These are phyloP conservation scores for Panaeolus cyanescens DNA, from an alignment of 768 basidiomycete genomes.

Conservation along the genomic window DNA sequence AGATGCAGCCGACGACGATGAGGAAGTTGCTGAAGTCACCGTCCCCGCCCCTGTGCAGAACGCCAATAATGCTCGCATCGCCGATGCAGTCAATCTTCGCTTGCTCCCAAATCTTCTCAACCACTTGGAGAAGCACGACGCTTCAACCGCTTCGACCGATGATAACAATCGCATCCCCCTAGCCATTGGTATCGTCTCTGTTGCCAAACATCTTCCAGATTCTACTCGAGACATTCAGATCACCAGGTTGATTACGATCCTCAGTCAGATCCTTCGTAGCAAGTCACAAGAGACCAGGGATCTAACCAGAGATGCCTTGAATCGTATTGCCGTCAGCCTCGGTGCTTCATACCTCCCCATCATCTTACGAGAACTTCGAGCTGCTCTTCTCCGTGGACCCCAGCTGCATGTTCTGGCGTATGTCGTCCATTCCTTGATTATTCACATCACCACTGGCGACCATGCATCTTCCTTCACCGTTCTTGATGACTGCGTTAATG, in stretches of 20 bases:
- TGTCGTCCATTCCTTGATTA: conserved; percentile 77
- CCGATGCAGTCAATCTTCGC: conserved; percentile 73
- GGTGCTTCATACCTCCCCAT: conserved; percentile 76
- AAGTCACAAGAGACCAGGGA: conserved; percentile 93
- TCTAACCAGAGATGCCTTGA: conserved; percentile 78
- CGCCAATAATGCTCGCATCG: conserved; percentile 45
- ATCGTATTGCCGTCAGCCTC: conserved; percentile 72
- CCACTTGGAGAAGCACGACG: conserved; percentile 82
- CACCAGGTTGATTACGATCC: conserved; percentile 73
- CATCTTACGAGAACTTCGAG: conserved; percentile 79
- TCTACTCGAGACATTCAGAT: conserved; percentile 67
- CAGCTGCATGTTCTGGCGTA: conserved; percentile 93
- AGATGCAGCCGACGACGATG: conserved; percentile 33
- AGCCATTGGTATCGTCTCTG: conserved; percentile 81
- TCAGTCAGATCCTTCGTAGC: conserved; percentile 91
- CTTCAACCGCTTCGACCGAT: conserved; percentile 69
- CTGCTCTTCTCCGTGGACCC: conserved; percentile 85
- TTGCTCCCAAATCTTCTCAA: conserved; percentile 79
- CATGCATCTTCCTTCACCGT: conserved; percentile 53
- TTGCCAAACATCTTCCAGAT: conserved; percentile 79
- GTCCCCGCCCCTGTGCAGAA: conserved; percentile 8
- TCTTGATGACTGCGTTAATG: conserved; percentile 77
- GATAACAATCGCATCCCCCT: conserved; percentile 88
- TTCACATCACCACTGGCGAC: conserved; percentile 73
- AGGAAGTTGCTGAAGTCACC: conserved; percentile 17